phyloP scores from a whole-genome alignment of 129 eudicot species.

The Ambrosia artemisiifolia region DNA sequence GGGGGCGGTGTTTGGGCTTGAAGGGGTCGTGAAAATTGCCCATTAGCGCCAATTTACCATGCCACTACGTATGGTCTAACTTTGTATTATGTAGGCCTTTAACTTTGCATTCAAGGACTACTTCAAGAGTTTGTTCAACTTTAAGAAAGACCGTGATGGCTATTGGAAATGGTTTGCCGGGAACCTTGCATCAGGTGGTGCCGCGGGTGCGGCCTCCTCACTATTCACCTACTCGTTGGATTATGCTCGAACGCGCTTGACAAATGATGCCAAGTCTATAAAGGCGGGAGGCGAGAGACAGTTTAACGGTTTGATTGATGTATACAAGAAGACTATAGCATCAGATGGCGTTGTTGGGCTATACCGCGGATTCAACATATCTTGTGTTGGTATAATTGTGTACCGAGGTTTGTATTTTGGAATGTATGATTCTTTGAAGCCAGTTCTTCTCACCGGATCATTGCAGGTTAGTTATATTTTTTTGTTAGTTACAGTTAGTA shows the following conservation, averaged over 20 bases:
- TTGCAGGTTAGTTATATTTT: slow-evolving; percentile 39
- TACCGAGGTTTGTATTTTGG: slow-evolving; percentile 62
- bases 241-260: slow-evolving; percentile 63
- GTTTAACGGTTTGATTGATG: slow-evolving; percentile 56
- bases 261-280: slow-evolving; percentile 51
- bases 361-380: slow-evolving; percentile 58
- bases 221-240: slow-evolving; percentile 58
- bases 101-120: slow-evolving; percentile 69
- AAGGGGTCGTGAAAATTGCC: no score
- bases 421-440: slow-evolving; percentile 59
- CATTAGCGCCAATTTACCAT: no score
- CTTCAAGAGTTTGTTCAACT: slow-evolving; percentile 55
- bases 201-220: slow-evolving; percentile 57
- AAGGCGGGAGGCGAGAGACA: slow-evolving; percentile 61
- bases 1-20: no score
- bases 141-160: slow-evolving; percentile 52
- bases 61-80: no score
- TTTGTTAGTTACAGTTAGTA: not conserved
- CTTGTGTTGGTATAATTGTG: slow-evolving; percentile 58
- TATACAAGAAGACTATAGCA: slow-evolving; percentile 50
- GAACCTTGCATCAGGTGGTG: slow-evolving; percentile 57
- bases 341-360: slow-evolving; percentile 53
- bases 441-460: slow-evolving; percentile 42
- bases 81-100: slow-evolving; percentile 37
- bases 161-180: slow-evolving; percentile 66